These are phyloP conservation scores for Phycomyces nitens DNA, from an alignment of 192 early-diverging fungal species.

Conservation along the genomic window DNA sequence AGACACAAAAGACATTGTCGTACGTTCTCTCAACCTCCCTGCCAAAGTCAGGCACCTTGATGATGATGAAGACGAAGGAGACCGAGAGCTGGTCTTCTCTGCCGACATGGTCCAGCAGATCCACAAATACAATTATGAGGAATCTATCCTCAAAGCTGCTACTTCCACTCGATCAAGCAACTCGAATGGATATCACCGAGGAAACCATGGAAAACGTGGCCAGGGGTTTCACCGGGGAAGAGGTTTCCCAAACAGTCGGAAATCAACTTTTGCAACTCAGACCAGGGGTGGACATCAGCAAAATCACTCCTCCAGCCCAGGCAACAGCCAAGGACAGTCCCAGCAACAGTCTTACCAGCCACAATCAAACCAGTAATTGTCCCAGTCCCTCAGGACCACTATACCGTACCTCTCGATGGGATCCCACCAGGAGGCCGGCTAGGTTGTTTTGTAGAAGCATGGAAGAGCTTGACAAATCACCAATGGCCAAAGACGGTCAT, in stretches of 20 bases:
- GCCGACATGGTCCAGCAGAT: not conserved
- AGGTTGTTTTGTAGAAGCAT: not conserved
- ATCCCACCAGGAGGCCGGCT: conserved; percentile 9
- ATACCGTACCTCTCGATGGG: conserved; percentile 1
- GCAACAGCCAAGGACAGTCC: not conserved
- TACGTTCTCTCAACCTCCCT: not conserved
- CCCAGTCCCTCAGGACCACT: not conserved
- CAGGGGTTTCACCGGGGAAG: not conserved
- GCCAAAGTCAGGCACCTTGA: not conserved
- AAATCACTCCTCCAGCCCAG: not conserved
- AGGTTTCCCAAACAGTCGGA: not conserved
- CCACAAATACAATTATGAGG: not conserved
- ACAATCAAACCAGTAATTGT: not conserved
- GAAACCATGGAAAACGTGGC: not conserved
- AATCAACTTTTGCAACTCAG: not conserved
- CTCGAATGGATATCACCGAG: not conserved
- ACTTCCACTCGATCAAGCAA: not conserved
- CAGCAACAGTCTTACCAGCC: not conserved
- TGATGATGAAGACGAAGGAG: not conserved
- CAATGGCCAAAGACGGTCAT: conserved; percentile 1
- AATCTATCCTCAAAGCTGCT: not conserved
- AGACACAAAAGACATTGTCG: not conserved
- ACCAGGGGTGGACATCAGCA: not conserved
- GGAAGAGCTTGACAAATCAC: not conserved
- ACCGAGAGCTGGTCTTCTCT: not conserved